A percentile compares a stretch with the other conserved stretches of the same genome.
phyloP scores from a whole-genome alignment of 164 flowering plant species.

The Vitis cinerea region DNA sequence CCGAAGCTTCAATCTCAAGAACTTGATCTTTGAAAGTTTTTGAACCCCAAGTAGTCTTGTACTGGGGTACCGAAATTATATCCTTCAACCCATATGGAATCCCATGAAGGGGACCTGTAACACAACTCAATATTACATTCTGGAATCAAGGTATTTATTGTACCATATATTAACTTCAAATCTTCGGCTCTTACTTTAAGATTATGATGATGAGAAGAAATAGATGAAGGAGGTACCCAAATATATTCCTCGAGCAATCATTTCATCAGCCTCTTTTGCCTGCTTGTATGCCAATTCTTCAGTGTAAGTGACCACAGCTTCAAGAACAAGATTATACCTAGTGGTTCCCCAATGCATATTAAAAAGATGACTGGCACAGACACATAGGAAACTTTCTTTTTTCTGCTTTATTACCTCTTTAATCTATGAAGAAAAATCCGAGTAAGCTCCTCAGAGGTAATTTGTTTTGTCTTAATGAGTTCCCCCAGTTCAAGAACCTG shows the following conservation, averaged over 20 bases:
- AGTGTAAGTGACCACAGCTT: constrained; percentile 72
- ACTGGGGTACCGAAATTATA: constrained; percentile 77
- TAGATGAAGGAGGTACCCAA: constrained; percentile 46
- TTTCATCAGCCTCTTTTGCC: constrained; percentile 74
- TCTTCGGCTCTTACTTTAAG: no score
- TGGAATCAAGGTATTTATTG: neutral
- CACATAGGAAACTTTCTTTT: no score
- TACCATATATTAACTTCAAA: neutral
- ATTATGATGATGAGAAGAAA: neutral
- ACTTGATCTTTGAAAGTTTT: constrained; percentile 69
- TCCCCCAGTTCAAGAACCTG: constrained; percentile 82
- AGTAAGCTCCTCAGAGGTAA: constrained; percentile 73
- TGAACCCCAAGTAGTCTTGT: constrained; percentile 94
- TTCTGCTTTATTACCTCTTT: constrained; percentile 46
- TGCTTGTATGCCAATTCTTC: constrained; percentile 85
- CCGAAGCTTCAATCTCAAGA: constrained; percentile 89
- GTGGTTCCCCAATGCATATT: no score
- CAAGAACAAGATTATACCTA: constrained; percentile 69
- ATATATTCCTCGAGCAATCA: constrained; percentile 68
- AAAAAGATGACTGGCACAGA: no score
- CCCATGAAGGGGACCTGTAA: constrained; percentile 92
- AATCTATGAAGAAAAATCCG: constrained; percentile 64
- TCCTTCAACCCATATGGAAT: constrained; percentile 95
- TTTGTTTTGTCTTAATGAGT: constrained; percentile 64
- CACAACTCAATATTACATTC: neutral